phyloP scores from a whole-genome alignment of 2,329 filamentous ascomycete genomes.

The Teratosphaeria zuluensis region DNA sequence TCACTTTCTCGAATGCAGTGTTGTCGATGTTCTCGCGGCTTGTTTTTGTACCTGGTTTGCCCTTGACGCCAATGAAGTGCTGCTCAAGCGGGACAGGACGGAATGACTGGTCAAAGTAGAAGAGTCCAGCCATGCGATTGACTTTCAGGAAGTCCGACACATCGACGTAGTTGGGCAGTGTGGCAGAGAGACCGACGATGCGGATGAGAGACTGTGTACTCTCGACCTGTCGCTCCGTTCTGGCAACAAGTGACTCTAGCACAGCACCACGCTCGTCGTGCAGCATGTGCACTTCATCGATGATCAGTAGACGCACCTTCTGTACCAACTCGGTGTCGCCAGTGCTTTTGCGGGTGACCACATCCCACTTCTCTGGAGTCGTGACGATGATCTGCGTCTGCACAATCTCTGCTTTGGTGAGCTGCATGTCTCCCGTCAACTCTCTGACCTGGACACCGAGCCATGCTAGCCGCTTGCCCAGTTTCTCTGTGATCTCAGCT shows the following conservation, averaged over 20 bases:
- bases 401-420: slow-evolving; percentile 92
- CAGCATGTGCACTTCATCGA: slow-evolving; percentile 98
- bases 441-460: slow-evolving; percentile 85
- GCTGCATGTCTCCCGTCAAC: slow-evolving; percentile 96
- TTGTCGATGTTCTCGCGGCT: slow-evolving; percentile 83
- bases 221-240: slow-evolving; percentile 92
- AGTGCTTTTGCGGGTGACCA: slow-evolving; percentile 92
- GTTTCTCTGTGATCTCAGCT: slow-evolving; percentile 89
- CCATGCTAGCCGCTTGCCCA: slow-evolving; percentile 87
- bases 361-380: slow-evolving; percentile 98
- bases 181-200: slow-evolving; percentile 90
- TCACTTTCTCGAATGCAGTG: slow-evolving; percentile 86
- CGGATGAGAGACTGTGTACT: slow-evolving; percentile 96
- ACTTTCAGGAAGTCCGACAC: slow-evolving; percentile 96
- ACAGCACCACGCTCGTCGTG: slow-evolving; percentile 96
- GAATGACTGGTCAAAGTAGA: slow-evolving; percentile 96
- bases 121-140: slow-evolving; percentile 82
- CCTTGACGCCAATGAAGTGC: slow-evolving; percentile 93
- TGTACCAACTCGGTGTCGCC: slow-evolving; percentile 96
- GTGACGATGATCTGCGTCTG: slow-evolving; percentile 97
- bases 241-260: slow-evolving; percentile 86
- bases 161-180: slow-evolving; percentile 90
- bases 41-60: slow-evolving; percentile 70
- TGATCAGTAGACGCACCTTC: slow-evolving; percentile 90
- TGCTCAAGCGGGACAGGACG: slow-evolving; percentile 92